Evolutionary conservation across 2,329 filamentous ascomycete species (phyloP).

Genomic region (Elsinoe arachidis): DNA sequence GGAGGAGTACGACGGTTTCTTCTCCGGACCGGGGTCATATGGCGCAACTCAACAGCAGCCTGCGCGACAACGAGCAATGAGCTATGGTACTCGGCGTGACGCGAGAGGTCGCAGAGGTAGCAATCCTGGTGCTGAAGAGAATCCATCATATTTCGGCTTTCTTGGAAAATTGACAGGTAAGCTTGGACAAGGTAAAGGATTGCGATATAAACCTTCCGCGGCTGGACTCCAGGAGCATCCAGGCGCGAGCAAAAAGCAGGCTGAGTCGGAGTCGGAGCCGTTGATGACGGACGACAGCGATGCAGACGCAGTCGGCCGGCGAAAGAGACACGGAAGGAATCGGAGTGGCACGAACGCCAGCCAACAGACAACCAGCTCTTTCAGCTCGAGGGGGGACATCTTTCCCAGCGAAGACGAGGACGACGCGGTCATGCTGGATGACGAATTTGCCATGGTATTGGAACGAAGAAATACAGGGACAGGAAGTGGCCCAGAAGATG

Average conservation of each 20-base stretch:
- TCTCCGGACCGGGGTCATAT: conserved; percentile 44
- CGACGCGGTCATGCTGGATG: conserved; percentile 84
- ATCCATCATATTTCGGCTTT: conserved; percentile 78
- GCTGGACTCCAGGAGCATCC: conserved; percentile 86
- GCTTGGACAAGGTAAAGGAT: conserved; percentile 58
- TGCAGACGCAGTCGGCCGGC: conserved; percentile 21
- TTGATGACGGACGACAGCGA: conserved; percentile 28
- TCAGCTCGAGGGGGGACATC: conserved; percentile 78
- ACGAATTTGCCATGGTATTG: conserved; percentile 81
- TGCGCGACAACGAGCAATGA: conserved; percentile 72
- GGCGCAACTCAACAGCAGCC: conserved; percentile 46
- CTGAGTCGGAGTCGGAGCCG: conserved; percentile 41
- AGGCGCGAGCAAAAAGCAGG: conserved; percentile 48
- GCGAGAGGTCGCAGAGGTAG: conserved; percentile 45
- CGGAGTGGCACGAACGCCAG: conserved; percentile 74
- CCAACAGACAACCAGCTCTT: conserved; percentile 73
- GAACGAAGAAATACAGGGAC: conserved; percentile 57
- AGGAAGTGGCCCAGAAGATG: conserved; percentile 49
- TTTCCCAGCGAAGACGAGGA: conserved; percentile 90
- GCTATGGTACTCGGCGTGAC: conserved; percentile 65
- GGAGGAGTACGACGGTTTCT: conserved; percentile 76
- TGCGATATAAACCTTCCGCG: conserved; percentile 83
- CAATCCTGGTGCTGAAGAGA: conserved; percentile 57
- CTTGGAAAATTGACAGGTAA: conserved; percentile 76
- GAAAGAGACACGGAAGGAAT: conserved; percentile 39